Base-by-base conservation (phyloP, 2,329 filamentous ascomycete species). In the Cephalotrichum gorgonifer region DNA sequence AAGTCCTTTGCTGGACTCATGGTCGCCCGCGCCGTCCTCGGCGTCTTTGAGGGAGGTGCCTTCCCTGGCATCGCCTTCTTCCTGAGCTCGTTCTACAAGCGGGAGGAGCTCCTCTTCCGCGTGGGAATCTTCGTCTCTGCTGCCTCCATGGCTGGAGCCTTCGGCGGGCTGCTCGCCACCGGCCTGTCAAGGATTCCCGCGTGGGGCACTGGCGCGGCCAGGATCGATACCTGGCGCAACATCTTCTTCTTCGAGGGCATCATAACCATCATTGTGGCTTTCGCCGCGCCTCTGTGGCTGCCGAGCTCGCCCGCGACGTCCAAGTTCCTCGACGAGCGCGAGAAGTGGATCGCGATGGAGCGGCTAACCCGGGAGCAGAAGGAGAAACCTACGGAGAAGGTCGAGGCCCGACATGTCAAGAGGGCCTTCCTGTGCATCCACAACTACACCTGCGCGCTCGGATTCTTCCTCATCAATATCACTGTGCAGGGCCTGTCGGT, bases 201-300 rank as follows among this genome's bases (percentile, higher is more conserved):
- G 30, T 81, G 75, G 74, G 76, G 77, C 1, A 57, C 64, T 6
- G 62, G 59, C 0, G 52, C 61, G 2, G 65, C 65, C 51, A 64
- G 57, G 26, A 67, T 80, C 47, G 64, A 73, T 53, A 73, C 68
- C 0, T 78, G 75, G 75, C 68, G 73, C 52, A 76, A 76, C 59
- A 82, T 82, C 54, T 81, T 81, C 65, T 79, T 81, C 62, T 80
- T 82, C 51, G 78, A 81, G 57, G 78, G 78, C 1, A 58, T 79
- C 39, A 55, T 79, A 52, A 81, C 77, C 9, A 60, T 73, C 22
- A 51, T 75, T 39, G 56, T 74, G 12, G 76, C 73, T 0, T 35
- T 70, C 2, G 51, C 64, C 2, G 73, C 76, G 1, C 75, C 75
- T 1, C 64, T 75, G 47, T 62, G 76, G 52, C 71, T 81, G 64